phyloP scores from a whole-genome alignment of 768 basidiomycete species.

The Leucocoprinus sp. region DNA sequence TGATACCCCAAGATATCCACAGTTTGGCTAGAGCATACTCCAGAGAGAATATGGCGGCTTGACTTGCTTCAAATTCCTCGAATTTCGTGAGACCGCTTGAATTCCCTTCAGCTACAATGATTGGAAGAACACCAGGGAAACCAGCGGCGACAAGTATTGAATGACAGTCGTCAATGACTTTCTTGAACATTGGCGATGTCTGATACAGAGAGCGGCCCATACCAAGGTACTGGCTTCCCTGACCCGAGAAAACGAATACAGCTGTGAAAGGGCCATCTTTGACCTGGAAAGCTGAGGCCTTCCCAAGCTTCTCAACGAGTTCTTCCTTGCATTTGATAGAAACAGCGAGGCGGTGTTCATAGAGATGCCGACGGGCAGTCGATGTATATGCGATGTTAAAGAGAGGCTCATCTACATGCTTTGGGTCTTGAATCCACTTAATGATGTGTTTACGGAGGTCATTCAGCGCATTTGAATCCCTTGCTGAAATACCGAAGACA shows the following conservation, averaged over 20 bases:
- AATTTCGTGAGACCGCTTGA: constrained; percentile 4
- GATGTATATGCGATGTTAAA: constrained; percentile 55
- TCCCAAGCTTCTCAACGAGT: constrained; percentile 34
- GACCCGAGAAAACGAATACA: constrained; percentile 68
- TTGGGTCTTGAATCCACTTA: constrained; percentile 31
- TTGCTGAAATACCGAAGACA: constrained; percentile 57
- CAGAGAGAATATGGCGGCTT: constrained; percentile 50
- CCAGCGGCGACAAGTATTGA: constrained; percentile 37
- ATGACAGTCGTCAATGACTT: constrained; percentile 54
- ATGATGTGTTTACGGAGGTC: constrained; percentile 38
- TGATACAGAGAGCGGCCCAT: constrained; percentile 56
- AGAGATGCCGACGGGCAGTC: constrained; percentile 55
- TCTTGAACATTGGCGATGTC: constrained; percentile 37
- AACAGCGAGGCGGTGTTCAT: constrained; percentile 44
- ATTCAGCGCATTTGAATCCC: constrained; percentile 38
- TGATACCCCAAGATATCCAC: constrained; percentile 64
- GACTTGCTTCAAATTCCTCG: constrained; percentile 37
- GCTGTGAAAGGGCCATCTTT: constrained; percentile 22
- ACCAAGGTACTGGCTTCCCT: constrained; percentile 57
- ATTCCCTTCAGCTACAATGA: constrained; percentile 26
- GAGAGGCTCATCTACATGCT: constrained; percentile 18
- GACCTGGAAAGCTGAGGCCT: constrained; percentile 24
- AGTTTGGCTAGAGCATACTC: constrained; percentile 56
- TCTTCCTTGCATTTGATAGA: constrained; percentile 35
- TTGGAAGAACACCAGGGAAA: constrained; percentile 39